phyloP scores from a whole-genome alignment of 73 alveolate genomes.

The Symbiodinium natans region DNA sequence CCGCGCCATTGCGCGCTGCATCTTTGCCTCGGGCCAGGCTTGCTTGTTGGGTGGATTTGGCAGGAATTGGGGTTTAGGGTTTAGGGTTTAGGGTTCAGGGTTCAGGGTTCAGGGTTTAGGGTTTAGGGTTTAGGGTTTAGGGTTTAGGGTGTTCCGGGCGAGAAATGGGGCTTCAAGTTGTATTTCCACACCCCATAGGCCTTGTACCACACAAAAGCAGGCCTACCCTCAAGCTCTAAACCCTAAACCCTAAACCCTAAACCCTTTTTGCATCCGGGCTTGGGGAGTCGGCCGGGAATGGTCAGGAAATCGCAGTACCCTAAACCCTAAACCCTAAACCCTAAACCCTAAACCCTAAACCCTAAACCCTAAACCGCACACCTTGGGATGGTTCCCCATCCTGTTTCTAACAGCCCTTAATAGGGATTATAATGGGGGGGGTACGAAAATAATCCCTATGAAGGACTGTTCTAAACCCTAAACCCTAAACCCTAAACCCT shows the following conservation, averaged over 20 bases:
- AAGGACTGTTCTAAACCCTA: neutral
- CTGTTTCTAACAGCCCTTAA: no score
- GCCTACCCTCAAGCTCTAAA: no score
- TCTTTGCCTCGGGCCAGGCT: neutral
- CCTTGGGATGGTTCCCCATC: no score
- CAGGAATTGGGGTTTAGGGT: neutral
- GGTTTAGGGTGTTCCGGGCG: neutral
- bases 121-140: neutral
- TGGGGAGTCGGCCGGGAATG: neutral
- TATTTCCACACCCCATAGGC: no score
- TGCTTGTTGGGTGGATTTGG: neutral
- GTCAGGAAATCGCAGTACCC: no score
- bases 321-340: neutral
- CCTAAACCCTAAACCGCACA: no score
- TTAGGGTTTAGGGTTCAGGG: neutral
- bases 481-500: neutral
- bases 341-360: neutral
- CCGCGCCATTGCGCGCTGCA: conserved; percentile 5
- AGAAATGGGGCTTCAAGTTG: no score
- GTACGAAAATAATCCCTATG: no score
- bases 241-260: no score
- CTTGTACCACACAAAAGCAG: no score
- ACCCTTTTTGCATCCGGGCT: no score
- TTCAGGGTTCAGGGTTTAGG: neutral
- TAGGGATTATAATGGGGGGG: no score